These are phyloP conservation scores for Nemania bipapillata DNA, from an alignment of 2,329 filamentous ascomycete genomes.

Conservation along the genomic window DNA sequence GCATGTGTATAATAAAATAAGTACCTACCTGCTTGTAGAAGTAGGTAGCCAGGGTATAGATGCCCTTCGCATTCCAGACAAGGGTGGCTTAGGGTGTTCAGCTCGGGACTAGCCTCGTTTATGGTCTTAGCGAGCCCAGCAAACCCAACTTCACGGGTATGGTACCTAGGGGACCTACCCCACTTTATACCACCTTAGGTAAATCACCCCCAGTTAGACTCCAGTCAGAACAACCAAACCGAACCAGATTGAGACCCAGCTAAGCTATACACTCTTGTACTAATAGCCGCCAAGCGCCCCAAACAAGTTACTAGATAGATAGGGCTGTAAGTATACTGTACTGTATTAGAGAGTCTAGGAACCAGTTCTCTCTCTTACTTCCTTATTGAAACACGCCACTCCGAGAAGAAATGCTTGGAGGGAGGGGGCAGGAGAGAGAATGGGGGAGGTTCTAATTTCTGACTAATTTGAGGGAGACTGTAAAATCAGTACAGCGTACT, in stretches of 20 bases:
- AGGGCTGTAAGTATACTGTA: conserved; percentile 1
- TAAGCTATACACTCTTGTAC: conserved; percentile 9
- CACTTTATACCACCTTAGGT: neutral
- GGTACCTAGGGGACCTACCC: neutral
- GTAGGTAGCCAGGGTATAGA: neutral
- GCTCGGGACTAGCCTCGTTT: conserved; percentile 31
- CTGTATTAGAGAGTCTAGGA: no score
- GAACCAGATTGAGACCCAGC: neutral
- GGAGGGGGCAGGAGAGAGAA: neutral
- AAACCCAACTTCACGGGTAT: conserved; percentile 32
- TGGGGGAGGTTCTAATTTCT: neutral
- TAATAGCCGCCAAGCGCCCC: conserved; percentile 19
- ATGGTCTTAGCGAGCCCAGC: conserved; percentile 11
- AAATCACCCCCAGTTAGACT: neutral
- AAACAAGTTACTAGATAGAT: conserved; percentile 13
- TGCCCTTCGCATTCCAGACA: conserved; percentile 5
- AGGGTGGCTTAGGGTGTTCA: conserved; percentile 28
- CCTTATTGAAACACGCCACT: neutral
- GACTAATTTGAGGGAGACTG: neutral
- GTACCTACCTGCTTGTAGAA: no score
- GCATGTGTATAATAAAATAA: no score
- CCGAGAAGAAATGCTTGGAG: neutral
- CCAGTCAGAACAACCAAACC: conserved; percentile 9
- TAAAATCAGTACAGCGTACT: neutral
- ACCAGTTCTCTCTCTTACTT: neutral